These are phyloP conservation scores for Yamadazyma atmosphaerica DNA, from an alignment of 1,139 yeast genomes.

Conservation along the genomic window DNA sequence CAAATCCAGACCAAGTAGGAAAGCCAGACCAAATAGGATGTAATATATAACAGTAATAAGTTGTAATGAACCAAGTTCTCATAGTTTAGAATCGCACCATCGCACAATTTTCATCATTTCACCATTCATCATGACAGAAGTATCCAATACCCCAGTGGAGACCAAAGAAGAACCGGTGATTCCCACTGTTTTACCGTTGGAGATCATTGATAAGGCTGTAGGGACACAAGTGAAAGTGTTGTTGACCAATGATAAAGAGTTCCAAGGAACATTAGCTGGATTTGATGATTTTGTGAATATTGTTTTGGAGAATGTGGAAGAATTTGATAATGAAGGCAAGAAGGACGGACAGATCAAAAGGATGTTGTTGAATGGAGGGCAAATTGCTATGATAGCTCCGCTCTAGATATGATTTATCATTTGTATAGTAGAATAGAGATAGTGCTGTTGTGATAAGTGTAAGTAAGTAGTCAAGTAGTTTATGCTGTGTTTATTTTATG, in stretches of 20 bases:
- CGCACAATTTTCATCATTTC: no score
- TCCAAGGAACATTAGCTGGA: conserved; percentile 83
- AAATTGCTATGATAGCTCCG: conserved; percentile 67
- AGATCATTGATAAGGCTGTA: conserved; percentile 83
- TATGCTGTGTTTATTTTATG: no score
- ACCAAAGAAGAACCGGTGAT: conserved; percentile 11
- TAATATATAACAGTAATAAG: neutral
- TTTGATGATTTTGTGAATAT: conserved; percentile 95
- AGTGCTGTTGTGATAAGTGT: no score
- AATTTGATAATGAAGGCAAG: conserved; percentile 37
- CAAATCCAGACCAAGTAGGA: neutral
- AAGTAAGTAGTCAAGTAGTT: no score
- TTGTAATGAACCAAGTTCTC: neutral
- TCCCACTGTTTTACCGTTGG: conserved; percentile 64
- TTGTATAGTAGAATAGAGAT: conserved; percentile 2
- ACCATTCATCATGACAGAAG: conserved; percentile 1
- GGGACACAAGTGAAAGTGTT: conserved; percentile 81
- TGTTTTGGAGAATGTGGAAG: conserved; percentile 82
- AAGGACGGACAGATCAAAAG: conserved; percentile 50
- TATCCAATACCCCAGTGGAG: neutral
- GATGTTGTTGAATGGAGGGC: conserved; percentile 86
- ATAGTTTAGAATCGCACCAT: no score
- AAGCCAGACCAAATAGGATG: neutral
- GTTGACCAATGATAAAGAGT: conserved; percentile 72
- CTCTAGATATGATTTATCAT: neutral